Evolutionary conservation across 345 rosid genomes (phyloP), one percentile per base, ranked within the genome.

Genomic region (Microthlaspi erraticum): DNA sequence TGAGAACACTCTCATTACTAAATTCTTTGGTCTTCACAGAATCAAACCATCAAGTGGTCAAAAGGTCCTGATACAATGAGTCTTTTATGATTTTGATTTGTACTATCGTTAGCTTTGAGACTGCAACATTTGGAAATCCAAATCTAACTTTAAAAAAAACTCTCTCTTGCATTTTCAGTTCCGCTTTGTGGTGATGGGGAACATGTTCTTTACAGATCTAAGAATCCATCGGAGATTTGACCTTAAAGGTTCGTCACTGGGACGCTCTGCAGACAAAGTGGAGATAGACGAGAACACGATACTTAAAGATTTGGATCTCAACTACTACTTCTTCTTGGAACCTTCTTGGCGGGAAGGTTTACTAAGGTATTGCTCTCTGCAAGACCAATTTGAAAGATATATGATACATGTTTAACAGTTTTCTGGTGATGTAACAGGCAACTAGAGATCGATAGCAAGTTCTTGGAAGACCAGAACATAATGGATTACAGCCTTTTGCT

Each of bases 401-500:
- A 73, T 41, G 48, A 39, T 48, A 73, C n/a, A 7, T 4, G 13
- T 20, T 32, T 19, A 48, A 26, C 36, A 12, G 39, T 23, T 68
- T 14, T 48, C 49, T 43, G 26, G 41, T 75, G 52, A 37, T 9
- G 68, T 57, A 26, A 65, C 83, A 91, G 98, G 70, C 97, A 94
- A 84, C 89, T 91, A 68, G 89, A 88, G 83, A 88, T 68, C 31
- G 99, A 91, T 68, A 86, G 95, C 68, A 83, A 85, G 74, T 89
- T 89, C 83, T 72, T 94, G 79, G 95, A 91, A 84, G 83, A 74
- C 39, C 89, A 91, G 77, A 82, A 73, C 78, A 91, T 94, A 58
- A 94, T 94, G 99, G 99, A 94, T 84, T 94, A 94, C 68, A 94
- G 99, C 79, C 97, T 94, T 83, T 80, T 94, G 77, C 80, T 94